Base-by-base conservation (phyloP, 2,329 filamentous ascomycete species). In the Hymenoscyphus scutula region DNA sequence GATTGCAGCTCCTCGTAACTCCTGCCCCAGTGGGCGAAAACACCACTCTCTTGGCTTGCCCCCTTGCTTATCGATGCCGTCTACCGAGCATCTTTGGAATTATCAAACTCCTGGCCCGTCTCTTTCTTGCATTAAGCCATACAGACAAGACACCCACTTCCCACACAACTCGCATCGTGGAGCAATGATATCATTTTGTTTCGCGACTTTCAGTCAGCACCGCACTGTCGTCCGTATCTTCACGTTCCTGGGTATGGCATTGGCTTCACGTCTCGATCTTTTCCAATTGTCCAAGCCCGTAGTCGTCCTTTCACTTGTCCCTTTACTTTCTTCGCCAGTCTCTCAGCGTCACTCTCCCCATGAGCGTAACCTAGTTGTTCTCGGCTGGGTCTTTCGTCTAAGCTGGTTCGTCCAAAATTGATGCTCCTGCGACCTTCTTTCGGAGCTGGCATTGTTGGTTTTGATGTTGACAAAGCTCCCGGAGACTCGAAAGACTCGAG, bases 271-370 rank as follows among this genome's bases (percentile, higher is more conserved):
- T 62, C 63, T 30, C 58, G 60, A 15, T 60, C 60, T 45, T 59
- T 67, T 19, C 63, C 65, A 13, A 57, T 64, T 10, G 68, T 70
- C 62, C 67, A 65, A 19, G 67, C 68, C 32, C 68, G 64, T 53
- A 70, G 58, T 13, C 68, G 41, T 2, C 67, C 68, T 62, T 65
- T 69, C 53, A 70, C 56, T 25, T 19, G n/a, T 11, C 41, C 41
- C 19, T 34, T 34, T 13, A 48, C n/a, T 58, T 66, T 68, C 41
- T 58, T 62, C 11, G 64, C 63, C 15, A 66, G 17, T 23, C 34
- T 62, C 32, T 64, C 65, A 4, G 60, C 59, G 5, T 62, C 61
- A 27, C 57, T 17, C 15, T 62, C 53, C 25, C 56, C 58, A n/a
- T 41, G 25, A 7, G 34, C 51, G 11, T 53, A 51, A 17, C 48